Evolutionary conservation across 1,139 yeast species (phyloP).

Genomic region (Saccharomyces hybrid): DNA sequence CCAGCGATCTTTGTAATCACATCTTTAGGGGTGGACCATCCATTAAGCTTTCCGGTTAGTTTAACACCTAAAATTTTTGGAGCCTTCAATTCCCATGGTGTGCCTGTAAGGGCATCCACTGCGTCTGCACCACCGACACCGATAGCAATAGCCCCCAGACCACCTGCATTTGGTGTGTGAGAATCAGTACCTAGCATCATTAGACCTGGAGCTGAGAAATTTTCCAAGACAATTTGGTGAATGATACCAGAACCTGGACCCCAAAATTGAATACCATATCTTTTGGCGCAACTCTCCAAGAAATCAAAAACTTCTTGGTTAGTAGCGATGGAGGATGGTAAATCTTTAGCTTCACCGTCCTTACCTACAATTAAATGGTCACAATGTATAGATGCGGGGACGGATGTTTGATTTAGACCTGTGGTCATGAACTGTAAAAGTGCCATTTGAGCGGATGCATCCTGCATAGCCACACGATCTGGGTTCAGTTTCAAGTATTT

Average conservation of each 20-base stretch:
- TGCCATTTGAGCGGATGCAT: conserved; percentile 98
- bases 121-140: too few relatives aligned
- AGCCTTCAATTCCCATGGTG: conserved; percentile 99
- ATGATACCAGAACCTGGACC: too few relatives aligned
- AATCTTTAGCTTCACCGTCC: conserved; percentile 78
- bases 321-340: conserved; percentile 64
- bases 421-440: conserved; percentile 93
- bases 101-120: conserved; percentile 37
- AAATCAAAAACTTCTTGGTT: conserved; percentile 93
- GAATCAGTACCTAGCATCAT: conserved; percentile 97
- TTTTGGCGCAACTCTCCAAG: conserved; percentile 79
- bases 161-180: conserved; percentile 97
- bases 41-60: conserved; percentile 74
- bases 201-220: conserved; percentile 77
- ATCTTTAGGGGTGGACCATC: conserved; percentile 96
- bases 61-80: conserved; percentile 90
- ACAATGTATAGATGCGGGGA: conserved; percentile 94
- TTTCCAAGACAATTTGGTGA: too few relatives aligned
- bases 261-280: conserved; percentile 75
- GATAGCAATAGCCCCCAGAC: conserved; percentile 46
- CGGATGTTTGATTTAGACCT: conserved; percentile 76
- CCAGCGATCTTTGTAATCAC: conserved; percentile 90
- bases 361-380: conserved; percentile 96
- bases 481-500: conserved; percentile 85
- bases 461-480: conserved; percentile 99